A percentile compares a stretch with the other conserved stretches of the same genome.
Evolutionary conservation across 1,139 yeast genomes (phyloP).

Genomic region (Suhomyces terraborum): DNA sequence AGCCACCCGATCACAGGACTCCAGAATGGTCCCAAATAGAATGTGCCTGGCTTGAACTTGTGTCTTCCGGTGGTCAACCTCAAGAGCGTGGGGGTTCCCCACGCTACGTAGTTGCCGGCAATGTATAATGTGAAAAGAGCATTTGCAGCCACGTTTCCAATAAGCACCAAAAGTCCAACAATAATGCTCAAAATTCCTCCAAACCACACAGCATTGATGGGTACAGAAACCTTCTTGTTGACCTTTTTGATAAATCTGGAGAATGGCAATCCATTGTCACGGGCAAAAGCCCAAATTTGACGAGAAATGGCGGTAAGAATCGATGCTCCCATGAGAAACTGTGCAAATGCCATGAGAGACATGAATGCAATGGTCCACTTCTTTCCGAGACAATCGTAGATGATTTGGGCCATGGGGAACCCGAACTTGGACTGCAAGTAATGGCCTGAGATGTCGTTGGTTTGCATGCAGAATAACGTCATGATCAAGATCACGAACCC

Average conservation of each 20-base stretch:
- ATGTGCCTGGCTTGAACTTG: constrained; percentile 63
- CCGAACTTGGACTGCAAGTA: constrained; percentile 50
- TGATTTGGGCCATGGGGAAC: constrained; percentile 64
- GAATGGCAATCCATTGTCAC: constrained; percentile 54
- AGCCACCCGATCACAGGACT: constrained; percentile 48
- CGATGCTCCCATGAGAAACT: constrained; percentile 67
- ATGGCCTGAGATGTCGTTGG: constrained; percentile 44
- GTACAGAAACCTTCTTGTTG: constrained; percentile 53
- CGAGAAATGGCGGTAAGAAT: constrained; percentile 53
- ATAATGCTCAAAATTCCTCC: constrained; percentile 49
- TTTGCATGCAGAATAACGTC: constrained; percentile 55
- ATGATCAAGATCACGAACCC: constrained; percentile 63
- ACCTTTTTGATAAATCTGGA: constrained; percentile 53
- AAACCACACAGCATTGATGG: constrained; percentile 60
- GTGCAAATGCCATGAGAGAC: constrained; percentile 60
- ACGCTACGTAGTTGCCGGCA: constrained; percentile 63
- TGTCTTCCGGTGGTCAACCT: constrained; percentile 48
- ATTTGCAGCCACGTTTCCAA: constrained; percentile 59
- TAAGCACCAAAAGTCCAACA: constrained; percentile 60
- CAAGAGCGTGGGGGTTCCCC: constrained; percentile 59
- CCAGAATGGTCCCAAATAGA: constrained; percentile 54
- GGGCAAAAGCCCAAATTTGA: constrained; percentile 55
- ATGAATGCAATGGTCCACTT: constrained; percentile 69
- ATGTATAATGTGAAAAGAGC: constrained; percentile 61
- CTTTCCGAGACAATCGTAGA: constrained; percentile 66